A percentile compares a stretch with the other conserved stretches of the same genome.
Conservation (phyloP, 371 early-diverging fungal species). For the Thermomucor indicae-seudaticae region DNA sequence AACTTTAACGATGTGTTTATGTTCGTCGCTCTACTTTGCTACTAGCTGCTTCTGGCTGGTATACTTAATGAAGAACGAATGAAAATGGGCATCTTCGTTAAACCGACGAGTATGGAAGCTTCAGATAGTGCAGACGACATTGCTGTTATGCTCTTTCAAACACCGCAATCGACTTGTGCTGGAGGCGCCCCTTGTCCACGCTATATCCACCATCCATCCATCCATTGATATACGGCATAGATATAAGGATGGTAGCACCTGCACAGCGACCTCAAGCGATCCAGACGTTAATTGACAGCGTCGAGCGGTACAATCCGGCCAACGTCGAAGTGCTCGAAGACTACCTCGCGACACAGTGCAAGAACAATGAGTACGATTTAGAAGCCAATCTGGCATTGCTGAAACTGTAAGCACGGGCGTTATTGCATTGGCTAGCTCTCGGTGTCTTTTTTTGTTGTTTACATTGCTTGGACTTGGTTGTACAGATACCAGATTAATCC, state of each 20-base stretch:
- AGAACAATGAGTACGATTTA: slow-evolving; percentile 74
- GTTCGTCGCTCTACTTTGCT: too few relatives aligned
- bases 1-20: too few relatives aligned
- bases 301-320: slow-evolving; percentile 88
- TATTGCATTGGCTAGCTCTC: background rate
- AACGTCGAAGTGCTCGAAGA: slow-evolving; percentile 78
- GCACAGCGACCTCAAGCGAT: slow-evolving; percentile 71
- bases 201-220: background rate
- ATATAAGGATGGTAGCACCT: slow-evolving; percentile 10
- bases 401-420: slow-evolving; percentile 63
- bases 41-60: too few relatives aligned
- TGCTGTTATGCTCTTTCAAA: too few relatives aligned
- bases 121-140: too few relatives aligned
- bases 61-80: too few relatives aligned
- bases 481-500: slow-evolving; percentile 87
- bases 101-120: too few relatives aligned
- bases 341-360: slow-evolving; percentile 78
- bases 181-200: too few relatives aligned
- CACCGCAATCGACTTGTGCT: too few relatives aligned
- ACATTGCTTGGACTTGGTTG: too few relatives aligned
- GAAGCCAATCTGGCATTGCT: slow-evolving; percentile 89
- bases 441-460: slow-evolving; percentile 1
- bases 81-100: too few relatives aligned
- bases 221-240: background rate
- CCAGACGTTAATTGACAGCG: slow-evolving; percentile 70